phyloP scores from a whole-genome alignment of 805 yeast genomes.

The Alloascoidea hylecoeti region DNA sequence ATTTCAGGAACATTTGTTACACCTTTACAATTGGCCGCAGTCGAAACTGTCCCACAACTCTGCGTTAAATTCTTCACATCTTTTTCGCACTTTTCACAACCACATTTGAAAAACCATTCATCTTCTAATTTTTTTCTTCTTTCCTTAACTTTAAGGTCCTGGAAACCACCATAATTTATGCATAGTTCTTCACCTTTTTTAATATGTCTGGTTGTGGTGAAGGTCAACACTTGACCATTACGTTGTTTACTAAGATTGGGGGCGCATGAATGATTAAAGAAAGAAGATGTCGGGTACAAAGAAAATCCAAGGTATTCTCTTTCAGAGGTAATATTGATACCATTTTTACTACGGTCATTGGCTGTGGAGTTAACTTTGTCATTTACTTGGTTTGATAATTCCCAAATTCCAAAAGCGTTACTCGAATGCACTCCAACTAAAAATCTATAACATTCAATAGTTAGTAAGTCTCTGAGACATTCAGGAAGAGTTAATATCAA shows the following conservation, averaged over 20 bases:
- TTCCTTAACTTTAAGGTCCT: neutral
- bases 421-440: neutral
- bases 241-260: neutral
- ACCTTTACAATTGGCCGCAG: too few relatives aligned
- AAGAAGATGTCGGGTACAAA: neutral
- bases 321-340: neutral
- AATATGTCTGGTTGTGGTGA: neutral
- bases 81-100: neutral
- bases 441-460: neutral
- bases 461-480: neutral
- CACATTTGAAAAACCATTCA: neutral
- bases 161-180: neutral
- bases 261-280: neutral
- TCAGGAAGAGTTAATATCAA: neutral
- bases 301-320: neutral
- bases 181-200: neutral
- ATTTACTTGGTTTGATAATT: too few relatives aligned
- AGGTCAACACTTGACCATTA: neutral
- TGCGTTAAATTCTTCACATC: too few relatives aligned
- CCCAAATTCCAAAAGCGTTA: neutral
- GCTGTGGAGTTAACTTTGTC: too few relatives aligned
- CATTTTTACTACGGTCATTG: too few relatives aligned
- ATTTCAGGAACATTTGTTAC: too few relatives aligned
- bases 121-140: neutral
- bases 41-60: too few relatives aligned